Percentiles rank a stretch among this genome's conserved stretches.
Conservation (phyloP, 352 stramenopile species). For the Elongisporangium senticosum region DNA sequence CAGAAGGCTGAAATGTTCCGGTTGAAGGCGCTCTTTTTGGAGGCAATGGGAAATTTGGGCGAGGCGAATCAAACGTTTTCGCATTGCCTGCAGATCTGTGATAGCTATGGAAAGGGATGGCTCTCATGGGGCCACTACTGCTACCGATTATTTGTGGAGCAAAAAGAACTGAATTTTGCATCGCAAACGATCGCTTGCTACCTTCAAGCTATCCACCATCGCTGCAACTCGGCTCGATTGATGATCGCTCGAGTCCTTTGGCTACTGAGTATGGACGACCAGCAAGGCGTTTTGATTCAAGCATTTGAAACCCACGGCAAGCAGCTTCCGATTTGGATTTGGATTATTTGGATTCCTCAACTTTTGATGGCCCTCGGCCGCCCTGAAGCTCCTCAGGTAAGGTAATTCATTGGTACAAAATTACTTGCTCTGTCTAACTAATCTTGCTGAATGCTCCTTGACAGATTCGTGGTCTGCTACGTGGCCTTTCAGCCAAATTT, state of each 20-base stretch:
- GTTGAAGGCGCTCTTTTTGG: conserved; percentile 87
- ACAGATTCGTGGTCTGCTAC: conserved; percentile 77
- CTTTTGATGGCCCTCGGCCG: conserved; percentile 93
- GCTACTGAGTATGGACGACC: conserved; percentile 88
- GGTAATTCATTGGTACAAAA: not conserved
- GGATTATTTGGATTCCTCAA: conserved; percentile 98
- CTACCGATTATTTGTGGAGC: conserved; percentile 76
- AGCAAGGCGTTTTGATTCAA: conserved; percentile 63
- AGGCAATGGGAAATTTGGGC: conserved; percentile 64
- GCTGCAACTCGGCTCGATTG: conserved; percentile 81
- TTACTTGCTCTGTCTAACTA: not conserved
- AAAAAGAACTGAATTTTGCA: conserved; percentile 68
- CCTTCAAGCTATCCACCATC: conserved; percentile 90
- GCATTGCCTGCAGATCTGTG: conserved; percentile 88
- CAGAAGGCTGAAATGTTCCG: conserved; percentile 93
- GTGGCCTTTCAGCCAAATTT: conserved; percentile 89
- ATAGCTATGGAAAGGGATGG: conserved; percentile 92
- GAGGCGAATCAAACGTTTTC: conserved; percentile 91
- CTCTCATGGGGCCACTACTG: conserved; percentile 93
- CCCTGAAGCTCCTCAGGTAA: conserved; percentile 77
- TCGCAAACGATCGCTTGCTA: conserved; percentile 92
- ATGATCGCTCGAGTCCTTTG: conserved; percentile 90
- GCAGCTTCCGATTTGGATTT: conserved; percentile 96
- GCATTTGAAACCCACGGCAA: conserved; percentile 93
- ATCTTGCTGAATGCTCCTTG: not conserved